phyloP scores from a whole-genome alignment of 2,329 filamentous ascomycete species.

The Penicillium sp. region DNA sequence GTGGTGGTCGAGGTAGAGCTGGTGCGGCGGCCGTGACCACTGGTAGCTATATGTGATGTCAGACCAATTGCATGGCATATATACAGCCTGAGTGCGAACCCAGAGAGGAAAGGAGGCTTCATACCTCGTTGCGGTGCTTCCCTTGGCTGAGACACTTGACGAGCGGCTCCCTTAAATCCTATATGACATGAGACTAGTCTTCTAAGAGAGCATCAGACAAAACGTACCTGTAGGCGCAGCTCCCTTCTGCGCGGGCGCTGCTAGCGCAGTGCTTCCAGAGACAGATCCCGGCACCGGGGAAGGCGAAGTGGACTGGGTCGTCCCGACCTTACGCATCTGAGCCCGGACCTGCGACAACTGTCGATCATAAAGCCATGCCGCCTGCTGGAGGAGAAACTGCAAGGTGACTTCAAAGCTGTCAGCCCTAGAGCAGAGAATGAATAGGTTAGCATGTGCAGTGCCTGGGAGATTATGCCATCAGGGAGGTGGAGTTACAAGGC shows the following conservation, averaged over 20 bases:
- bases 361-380: slow-evolving; percentile 87
- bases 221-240: slow-evolving; percentile 33
- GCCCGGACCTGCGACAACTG: slow-evolving; percentile 86
- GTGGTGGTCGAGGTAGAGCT: slow-evolving; percentile 33
- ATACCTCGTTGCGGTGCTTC: slow-evolving; percentile 33
- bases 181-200: too few species aligned
- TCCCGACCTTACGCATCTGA: slow-evolving; percentile 70
- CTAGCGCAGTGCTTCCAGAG: slow-evolving; percentile 42
- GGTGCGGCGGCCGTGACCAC: slow-evolving; percentile 21
- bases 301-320: slow-evolving; percentile 39
- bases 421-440: slow-evolving; percentile 58
- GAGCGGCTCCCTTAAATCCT: slow-evolving; percentile 42
- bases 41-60: slow-evolving; percentile 14
- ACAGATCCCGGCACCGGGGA: slow-evolving; percentile 45
- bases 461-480: neutral
- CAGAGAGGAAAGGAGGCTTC: neutral
- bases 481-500: slow-evolving; percentile 56
- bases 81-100: too few species aligned
- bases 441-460: slow-evolving; percentile 6
- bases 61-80: neutral
- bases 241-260: slow-evolving; percentile 35
- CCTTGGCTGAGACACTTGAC: slow-evolving; percentile 38
- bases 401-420: slow-evolving; percentile 78
- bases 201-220: neutral
- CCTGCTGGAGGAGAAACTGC: slow-evolving; percentile 86